Conservation (phyloP, 495 filamentous ascomycete genomes). For the Durotheca rogersii region DNA sequence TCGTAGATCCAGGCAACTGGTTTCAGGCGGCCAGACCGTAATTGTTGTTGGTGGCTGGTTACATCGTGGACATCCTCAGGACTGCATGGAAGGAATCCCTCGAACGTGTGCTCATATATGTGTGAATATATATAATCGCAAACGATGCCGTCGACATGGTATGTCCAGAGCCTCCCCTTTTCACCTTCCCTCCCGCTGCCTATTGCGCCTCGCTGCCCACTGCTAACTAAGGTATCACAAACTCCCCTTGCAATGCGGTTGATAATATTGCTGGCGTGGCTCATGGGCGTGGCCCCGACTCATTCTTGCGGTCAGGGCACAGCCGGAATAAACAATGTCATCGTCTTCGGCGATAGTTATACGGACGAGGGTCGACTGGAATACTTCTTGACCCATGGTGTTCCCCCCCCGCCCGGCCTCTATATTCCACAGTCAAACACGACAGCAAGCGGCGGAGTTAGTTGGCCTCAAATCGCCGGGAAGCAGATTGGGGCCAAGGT, state of each 20-base stretch:
- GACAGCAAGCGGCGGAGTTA: slow-evolving; percentile 62
- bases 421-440: slow-evolving; percentile 43
- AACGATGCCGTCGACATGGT: too few relatives aligned
- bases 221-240: not conserved
- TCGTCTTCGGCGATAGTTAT: slow-evolving; percentile 69
- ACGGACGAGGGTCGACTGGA: slow-evolving; percentile 66
- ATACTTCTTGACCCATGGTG: slow-evolving; percentile 59
- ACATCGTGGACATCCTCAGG: too few relatives aligned
- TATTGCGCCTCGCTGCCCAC: slow-evolving; percentile 11
- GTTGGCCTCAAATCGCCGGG: slow-evolving; percentile 66
- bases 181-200: slow-evolving; percentile 2
- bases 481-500: slow-evolving; percentile 56
- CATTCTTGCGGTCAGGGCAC: slow-evolving; percentile 11
- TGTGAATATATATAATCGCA: slow-evolving; percentile 17
- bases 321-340: slow-evolving; percentile 4
- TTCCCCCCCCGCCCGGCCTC: slow-evolving; percentile 61
- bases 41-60: too few relatives aligned
- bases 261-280: slow-evolving; percentile 8
- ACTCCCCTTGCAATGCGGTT: slow-evolving; percentile 10
- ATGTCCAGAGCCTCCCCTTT: too few relatives aligned
- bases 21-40: slow-evolving; percentile 5
- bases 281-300: slow-evolving; percentile 3
- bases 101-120: not conserved
- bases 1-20: slow-evolving; percentile 8
- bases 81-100: slow-evolving; percentile 11